phyloP scores from a whole-genome alignment of 1,284 basidiomycete species.

The Laetiporus sulphureus region DNA sequence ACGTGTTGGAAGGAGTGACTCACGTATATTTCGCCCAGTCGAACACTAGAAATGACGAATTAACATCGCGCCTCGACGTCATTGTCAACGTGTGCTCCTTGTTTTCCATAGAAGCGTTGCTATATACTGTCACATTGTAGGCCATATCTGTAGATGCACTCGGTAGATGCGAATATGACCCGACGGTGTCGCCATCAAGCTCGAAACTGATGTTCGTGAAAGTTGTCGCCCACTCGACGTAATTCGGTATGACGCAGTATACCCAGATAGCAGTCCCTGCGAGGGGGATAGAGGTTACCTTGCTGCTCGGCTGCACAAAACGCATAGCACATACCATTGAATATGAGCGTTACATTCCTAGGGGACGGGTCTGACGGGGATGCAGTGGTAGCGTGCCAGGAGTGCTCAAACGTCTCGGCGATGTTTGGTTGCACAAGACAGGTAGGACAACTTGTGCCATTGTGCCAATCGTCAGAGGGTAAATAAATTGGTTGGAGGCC shows the following conservation, averaged over 20 bases:
- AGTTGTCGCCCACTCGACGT: neutral
- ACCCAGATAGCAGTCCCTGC: conserved; percentile 3
- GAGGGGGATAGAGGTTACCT: neutral
- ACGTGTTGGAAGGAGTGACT: too few relatives aligned
- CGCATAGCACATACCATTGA: neutral
- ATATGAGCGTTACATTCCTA: neutral
- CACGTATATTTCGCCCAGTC: conserved; percentile 3
- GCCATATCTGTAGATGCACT: neutral
- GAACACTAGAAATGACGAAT: neutral
- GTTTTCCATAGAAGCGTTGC: neutral
- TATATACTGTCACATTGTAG: conserved; percentile 1
- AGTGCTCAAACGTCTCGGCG: neutral
- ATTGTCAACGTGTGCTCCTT: neutral
- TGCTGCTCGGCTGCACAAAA: neutral
- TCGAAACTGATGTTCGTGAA: neutral
- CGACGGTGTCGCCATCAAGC: neutral
- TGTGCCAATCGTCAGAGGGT: conserved; percentile 6
- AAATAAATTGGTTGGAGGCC: conserved; percentile 11
- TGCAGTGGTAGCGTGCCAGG: conserved; percentile 1
- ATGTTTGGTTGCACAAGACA: neutral
- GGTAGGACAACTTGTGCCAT: neutral
- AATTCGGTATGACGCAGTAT: conserved; percentile 1
- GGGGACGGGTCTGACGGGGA: neutral
- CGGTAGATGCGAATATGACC: neutral
- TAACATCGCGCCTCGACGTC: neutral